Conservation (phyloP, 352 stramenopile genomes). For the Blastocystis sp. region DNA sequence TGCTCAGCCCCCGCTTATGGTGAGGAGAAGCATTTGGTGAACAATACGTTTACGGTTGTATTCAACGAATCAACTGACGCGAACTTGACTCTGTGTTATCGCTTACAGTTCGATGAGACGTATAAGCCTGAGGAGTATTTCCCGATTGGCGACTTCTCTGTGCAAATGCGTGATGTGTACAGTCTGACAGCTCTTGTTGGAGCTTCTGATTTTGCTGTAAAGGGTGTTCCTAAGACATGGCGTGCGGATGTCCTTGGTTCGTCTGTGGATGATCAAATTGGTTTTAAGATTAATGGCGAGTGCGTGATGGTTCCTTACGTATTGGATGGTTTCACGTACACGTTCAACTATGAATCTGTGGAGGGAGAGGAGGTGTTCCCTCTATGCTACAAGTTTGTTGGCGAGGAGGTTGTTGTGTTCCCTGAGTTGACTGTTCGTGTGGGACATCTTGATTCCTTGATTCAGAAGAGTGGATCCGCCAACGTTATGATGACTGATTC, state of each 20-base stretch:
- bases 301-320: conserved; percentile 22
- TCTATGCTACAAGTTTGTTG: conserved; percentile 55
- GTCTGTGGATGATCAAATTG: conserved; percentile 2
- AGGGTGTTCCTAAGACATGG: conserved; percentile 50
- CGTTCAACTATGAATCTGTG: conserved; percentile 54
- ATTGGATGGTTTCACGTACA: conserved; percentile 21
- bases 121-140: conserved; percentile 51
- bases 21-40: not conserved
- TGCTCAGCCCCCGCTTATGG: not conserved
- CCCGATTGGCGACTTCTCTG: conserved; percentile 22
- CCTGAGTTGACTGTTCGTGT: conserved; percentile 25
- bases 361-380: conserved; percentile 60
- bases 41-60: conserved; percentile 51
- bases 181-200: not conserved
- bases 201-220: conserved; percentile 15
- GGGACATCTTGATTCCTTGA: conserved; percentile 42
- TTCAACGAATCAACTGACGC: conserved; percentile 17
- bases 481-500: conserved; percentile 50
- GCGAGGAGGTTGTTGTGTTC: conserved; percentile 30
- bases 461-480: not conserved
- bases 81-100: conserved; percentile 26
- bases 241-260: conserved; percentile 20
- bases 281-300: conserved; percentile 55
- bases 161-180: conserved; percentile 38
- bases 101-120: conserved; percentile 4